Percentiles rank a stretch among this genome's conserved stretches.
Evolutionary conservation across 345 rosid species (phyloP).

Genomic region (Lagerstroemia speciosa): DNA sequence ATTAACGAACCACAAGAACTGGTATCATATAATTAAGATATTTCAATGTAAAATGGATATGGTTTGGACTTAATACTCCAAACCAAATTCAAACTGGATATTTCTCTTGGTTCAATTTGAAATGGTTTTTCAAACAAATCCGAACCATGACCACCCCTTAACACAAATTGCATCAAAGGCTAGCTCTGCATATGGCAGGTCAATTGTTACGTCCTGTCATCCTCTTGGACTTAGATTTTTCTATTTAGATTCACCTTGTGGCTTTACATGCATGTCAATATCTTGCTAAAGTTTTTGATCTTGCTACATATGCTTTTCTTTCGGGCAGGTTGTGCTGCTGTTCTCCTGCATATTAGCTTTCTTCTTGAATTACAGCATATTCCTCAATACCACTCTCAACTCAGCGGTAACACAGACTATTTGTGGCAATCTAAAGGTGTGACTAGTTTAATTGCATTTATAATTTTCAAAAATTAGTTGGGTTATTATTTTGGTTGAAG

Average conservation of each 20-base stretch:
- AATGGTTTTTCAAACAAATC: too few species aligned
- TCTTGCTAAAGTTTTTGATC: background rate
- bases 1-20: too few species aligned
- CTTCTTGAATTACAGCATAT: slow-evolving; percentile 90
- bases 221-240: background rate
- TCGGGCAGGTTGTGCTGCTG: slow-evolving; percentile 58
- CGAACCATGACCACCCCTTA: too few species aligned
- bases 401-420: slow-evolving; percentile 94
- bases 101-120: too few species aligned
- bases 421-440: slow-evolving; percentile 94
- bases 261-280: background rate
- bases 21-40: too few species aligned
- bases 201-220: background rate
- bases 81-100: too few species aligned
- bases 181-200: background rate
- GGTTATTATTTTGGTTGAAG: background rate
- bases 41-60: too few species aligned
- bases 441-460: slow-evolving; percentile 1
- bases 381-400: slow-evolving; percentile 93
- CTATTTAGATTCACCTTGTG: background rate
- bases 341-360: slow-evolving; percentile 82
- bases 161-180: background rate
- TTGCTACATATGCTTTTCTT: background rate
- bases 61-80: too few species aligned
- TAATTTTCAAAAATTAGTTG: background rate